phyloP scores from a whole-genome alignment of 495 filamentous ascomycete species.

The Geoglossum glabrum region DNA sequence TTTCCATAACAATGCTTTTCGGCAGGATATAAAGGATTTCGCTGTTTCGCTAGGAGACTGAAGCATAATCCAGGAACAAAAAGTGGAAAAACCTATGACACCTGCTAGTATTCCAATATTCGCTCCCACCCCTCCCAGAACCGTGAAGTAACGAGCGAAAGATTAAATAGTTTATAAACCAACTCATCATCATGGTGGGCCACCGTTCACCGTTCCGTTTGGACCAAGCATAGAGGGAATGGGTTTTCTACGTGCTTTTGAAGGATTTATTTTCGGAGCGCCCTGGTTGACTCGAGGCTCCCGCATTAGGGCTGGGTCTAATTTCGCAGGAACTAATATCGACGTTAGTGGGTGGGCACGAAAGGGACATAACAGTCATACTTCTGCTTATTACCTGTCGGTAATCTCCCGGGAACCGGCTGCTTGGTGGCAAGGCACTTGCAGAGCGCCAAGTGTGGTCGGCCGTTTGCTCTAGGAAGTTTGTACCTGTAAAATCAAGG shows the following conservation, averaged over 20 bases:
- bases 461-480: conserved; percentile 65
- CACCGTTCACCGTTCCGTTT: background rate
- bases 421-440: conserved; percentile 53
- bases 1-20: background rate
- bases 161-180: background rate
- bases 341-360: background rate
- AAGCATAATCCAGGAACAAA: background rate
- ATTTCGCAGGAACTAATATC: conserved; percentile 48
- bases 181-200: background rate
- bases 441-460: conserved; percentile 91
- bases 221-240: conserved; percentile 15
- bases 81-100: background rate
- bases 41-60: background rate
- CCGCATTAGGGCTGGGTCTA: conserved; percentile 74
- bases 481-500: conserved; percentile 27
- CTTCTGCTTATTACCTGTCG: conserved; percentile 34
- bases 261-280: conserved; percentile 19
- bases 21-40: background rate
- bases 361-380: conserved; percentile 16
- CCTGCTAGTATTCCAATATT: background rate
- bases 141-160: background rate
- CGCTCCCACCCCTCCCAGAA: background rate
- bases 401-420: conserved; percentile 53
- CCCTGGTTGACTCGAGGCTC: conserved; percentile 33
- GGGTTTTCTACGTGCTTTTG: conserved; percentile 20